Base-by-base conservation (phyloP, 2,329 filamentous ascomycete genomes). In the Ilyonectria mors-panacis region DNA sequence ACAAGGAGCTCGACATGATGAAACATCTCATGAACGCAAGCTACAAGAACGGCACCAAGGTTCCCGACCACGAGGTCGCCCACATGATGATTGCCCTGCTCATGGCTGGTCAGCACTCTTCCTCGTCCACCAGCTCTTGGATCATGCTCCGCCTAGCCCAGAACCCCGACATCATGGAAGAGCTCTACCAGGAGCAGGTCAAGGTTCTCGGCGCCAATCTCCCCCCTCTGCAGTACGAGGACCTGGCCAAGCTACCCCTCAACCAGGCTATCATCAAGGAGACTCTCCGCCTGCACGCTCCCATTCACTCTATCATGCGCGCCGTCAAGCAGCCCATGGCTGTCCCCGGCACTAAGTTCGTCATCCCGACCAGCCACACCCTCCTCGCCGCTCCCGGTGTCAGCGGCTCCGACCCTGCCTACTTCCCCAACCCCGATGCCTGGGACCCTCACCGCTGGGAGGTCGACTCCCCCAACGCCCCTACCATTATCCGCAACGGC, bases 371-470 rank as follows among this genome's bases (percentile, higher is more conserved):
- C 5, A 89, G 88, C 50, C 94, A 97, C 83, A 90, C 89, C 42
- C 89, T 98, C 50, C 90, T 98, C 71, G 91, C 95, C 44, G 94
- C 95, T 2, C 94, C 95, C 1, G 94, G 94, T 71, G 93, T 96
- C 70, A 93, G 93, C 21, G 91, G 92, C 58, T 87, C 90, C 63
- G 91, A 93, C 66, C 84, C 89, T 23, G 81, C 88, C 66, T 93
- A 92, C 84, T 98, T 98, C 86, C 93, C 94, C 21, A 89, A 97
- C 73, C 92, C 95, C 7, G 83, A 92, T 23, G 80, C 87, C 59
- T 98, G 95, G 95, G 92, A 98, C 78, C 95, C 95, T 56, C 94
- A 96, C 82, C 92, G 95, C 64, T 98, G 95, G 95, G 90, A 94
- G 74, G 86, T 88, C 69, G 89, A 87, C 64, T 89, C 88, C 47